Conservation (phyloP, 2,329 filamentous ascomycete species). For the Fusarium sp. region DNA sequence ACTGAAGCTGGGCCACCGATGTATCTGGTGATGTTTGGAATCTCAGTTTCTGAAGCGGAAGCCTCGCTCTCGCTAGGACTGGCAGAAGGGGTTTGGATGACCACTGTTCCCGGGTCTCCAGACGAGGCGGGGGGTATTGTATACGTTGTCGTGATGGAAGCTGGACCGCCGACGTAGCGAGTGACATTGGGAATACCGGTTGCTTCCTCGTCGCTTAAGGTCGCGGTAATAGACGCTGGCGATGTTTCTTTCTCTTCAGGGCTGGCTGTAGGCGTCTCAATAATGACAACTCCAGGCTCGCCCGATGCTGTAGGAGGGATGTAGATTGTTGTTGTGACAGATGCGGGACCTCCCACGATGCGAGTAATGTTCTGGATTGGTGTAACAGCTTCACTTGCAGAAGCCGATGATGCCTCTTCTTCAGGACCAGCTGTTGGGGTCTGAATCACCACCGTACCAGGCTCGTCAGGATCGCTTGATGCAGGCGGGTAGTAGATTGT, state of each 20-base stretch:
- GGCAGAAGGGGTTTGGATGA: not conserved
- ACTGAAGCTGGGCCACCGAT: not conserved
- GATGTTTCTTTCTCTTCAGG: fast-evolving
- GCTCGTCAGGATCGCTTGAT: not conserved
- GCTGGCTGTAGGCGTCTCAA: constrained; percentile 3
- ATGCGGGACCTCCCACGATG: not conserved
- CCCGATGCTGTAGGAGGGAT: not conserved
- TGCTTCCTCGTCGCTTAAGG: not conserved
- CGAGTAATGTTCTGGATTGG: constrained; percentile 6
- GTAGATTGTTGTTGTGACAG: not conserved
- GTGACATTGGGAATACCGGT: not conserved
- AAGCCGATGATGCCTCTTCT: not conserved
- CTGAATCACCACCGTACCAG: constrained; percentile 4
- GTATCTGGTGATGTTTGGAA: not conserved
- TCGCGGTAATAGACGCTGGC: not conserved
- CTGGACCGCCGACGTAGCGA: not conserved
- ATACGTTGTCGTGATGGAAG: not conserved
- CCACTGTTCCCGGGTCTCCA: not conserved
- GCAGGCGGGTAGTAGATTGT: constrained; percentile 14
- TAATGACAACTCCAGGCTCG: not conserved
- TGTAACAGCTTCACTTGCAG: not conserved
- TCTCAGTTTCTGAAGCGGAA: not conserved
- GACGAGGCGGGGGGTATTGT: not conserved
- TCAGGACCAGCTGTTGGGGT: constrained; percentile 1
- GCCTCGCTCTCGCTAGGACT: not conserved